These are phyloP conservation scores for Trametes sp. DNA, from an alignment of 1,284 basidiomycete species.

Conservation along the genomic window DNA sequence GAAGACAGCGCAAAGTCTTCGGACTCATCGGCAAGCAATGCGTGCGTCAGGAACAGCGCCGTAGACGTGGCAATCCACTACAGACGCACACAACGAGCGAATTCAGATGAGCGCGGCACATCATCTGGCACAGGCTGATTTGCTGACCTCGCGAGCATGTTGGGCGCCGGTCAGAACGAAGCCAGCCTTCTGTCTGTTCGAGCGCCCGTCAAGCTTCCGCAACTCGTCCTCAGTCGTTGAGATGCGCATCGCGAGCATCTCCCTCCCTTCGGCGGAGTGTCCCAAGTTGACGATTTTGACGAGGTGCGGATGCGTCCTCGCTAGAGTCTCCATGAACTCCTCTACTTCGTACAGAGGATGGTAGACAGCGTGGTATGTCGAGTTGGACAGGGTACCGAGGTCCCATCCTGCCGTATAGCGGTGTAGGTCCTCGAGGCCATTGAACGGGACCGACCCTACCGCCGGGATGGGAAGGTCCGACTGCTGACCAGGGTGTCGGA, in stretches of 20 bases:
- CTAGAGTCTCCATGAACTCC: constrained; percentile 57
- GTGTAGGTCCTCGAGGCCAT: constrained; percentile 3
- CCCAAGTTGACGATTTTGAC: constrained; percentile 55
- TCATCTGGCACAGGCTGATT: neutral
- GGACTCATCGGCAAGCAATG: constrained; percentile 60
- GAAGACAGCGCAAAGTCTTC: constrained; percentile 54
- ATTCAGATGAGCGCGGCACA: neutral
- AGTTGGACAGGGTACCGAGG: constrained; percentile 42
- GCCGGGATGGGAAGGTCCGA: constrained; percentile 10
- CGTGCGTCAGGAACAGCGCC: constrained; percentile 77
- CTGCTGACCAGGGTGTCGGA: constrained; percentile 7
- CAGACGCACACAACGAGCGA: neutral
- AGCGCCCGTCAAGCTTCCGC: neutral
- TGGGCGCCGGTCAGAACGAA: constrained; percentile 81
- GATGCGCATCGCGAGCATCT: constrained; percentile 60
- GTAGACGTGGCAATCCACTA: constrained; percentile 86
- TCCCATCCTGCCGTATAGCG: constrained; percentile 32
- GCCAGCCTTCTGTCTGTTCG: constrained; percentile 48
- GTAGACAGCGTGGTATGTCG: constrained; percentile 59
- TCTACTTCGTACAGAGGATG: constrained; percentile 63
- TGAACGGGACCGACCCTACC: constrained; percentile 11
- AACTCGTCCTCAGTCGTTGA: constrained; percentile 38
- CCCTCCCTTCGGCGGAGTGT: constrained; percentile 59
- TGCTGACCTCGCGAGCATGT: constrained; percentile 62
- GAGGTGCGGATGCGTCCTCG: constrained; percentile 49